phyloP scores from a whole-genome alignment of 805 yeast species.

The Yarrowia sp. region DNA sequence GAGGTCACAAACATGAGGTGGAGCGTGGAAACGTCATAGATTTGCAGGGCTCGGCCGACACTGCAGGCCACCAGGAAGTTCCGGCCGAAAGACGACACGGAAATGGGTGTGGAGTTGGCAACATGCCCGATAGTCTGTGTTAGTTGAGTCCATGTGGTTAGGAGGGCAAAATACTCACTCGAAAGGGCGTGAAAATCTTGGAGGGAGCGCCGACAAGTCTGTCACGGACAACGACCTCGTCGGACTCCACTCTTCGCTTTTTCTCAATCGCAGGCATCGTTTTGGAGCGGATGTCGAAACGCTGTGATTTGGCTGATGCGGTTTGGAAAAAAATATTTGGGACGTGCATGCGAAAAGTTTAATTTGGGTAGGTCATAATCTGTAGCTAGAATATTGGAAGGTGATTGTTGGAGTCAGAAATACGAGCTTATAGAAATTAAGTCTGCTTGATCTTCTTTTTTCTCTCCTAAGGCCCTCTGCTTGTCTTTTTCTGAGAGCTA shows the following conservation, averaged over 20 bases:
- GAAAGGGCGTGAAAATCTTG: slow-evolving; percentile 76
- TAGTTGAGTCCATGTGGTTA: not conserved
- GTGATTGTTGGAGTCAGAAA: too few species aligned
- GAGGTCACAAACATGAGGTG: slow-evolving; percentile 84
- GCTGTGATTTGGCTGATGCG: not conserved
- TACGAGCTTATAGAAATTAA: too few species aligned
- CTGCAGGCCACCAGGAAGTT: slow-evolving; percentile 85
- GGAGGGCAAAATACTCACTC: slow-evolving; percentile 45
- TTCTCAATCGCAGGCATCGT: slow-evolving; percentile 24
- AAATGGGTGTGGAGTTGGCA: slow-evolving; percentile 80
- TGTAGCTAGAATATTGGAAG: not conserved
- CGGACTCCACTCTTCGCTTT: slow-evolving; percentile 25
- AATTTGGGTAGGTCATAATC: not conserved
- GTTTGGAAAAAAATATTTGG: slow-evolving; percentile 17
- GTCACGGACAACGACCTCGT: slow-evolving; percentile 1
- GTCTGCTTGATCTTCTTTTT: too few species aligned
- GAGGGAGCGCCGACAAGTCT: slow-evolving; percentile 38
- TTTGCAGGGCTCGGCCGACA: slow-evolving; percentile 87
- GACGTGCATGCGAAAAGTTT: not conserved
- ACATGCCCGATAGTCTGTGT: slow-evolving; percentile 68
- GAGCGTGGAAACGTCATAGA: slow-evolving; percentile 81
- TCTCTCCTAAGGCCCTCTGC: too few species aligned
- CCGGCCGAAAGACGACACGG: slow-evolving; percentile 83
- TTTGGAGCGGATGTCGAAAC: not conserved
- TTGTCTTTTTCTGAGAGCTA: too few species aligned